Percentiles rank a stretch among this genome's conserved stretches.
These are phyloP conservation scores for Rosa chinensis DNA, from an alignment of 306 rosid species.

Conservation along the genomic window DNA sequence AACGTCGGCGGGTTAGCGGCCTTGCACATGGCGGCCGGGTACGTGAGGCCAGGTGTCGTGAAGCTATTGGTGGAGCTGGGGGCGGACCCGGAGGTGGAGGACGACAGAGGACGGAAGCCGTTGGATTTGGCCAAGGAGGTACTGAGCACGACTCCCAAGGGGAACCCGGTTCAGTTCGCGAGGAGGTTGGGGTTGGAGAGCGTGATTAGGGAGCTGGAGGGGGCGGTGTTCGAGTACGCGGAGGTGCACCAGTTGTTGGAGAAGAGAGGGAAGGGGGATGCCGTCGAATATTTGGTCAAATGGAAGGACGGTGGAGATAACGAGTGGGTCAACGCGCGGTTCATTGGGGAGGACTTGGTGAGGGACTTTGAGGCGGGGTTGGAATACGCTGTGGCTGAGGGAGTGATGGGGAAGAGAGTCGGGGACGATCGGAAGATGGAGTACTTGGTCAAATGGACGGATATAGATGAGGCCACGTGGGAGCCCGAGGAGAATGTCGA, in stretches of 20 bases:
- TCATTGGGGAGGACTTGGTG: slow-evolving; percentile 67
- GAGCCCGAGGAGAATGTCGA: slow-evolving; percentile 86
- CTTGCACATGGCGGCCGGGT: slow-evolving; percentile 85
- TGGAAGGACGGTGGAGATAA: slow-evolving; percentile 83
- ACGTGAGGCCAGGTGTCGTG: slow-evolving; percentile 61
- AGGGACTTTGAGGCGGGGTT: slow-evolving; percentile 77
- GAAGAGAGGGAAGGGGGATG: slow-evolving; percentile 73
- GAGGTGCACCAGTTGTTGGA: slow-evolving; percentile 75
- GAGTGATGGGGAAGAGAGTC: slow-evolving; percentile 58
- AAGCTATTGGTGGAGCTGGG: slow-evolving; percentile 54
- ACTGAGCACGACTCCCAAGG: slow-evolving; percentile 57
- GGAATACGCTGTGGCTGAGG: slow-evolving; percentile 86
- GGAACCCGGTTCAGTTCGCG: slow-evolving; percentile 77
- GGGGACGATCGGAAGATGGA: slow-evolving; percentile 67
- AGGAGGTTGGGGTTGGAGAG: slow-evolving; percentile 62
- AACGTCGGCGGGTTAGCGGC: slow-evolving; percentile 59
- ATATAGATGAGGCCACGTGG: slow-evolving; percentile 81
- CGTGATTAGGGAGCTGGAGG: slow-evolving; percentile 52
- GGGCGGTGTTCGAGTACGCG: slow-evolving; percentile 63
- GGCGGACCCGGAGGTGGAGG: slow-evolving; percentile 62
- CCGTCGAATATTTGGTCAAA: slow-evolving; percentile 64
- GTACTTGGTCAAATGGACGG: slow-evolving; percentile 82
- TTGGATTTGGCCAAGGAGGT: slow-evolving; percentile 64
- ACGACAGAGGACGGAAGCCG: slow-evolving; percentile 58
- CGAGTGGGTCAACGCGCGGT: slow-evolving; percentile 74